A percentile compares a stretch with the other conserved stretches of the same genome.
Conservation (phyloP, 2,329 filamentous ascomycete genomes). For the Fusarium sp. region DNA sequence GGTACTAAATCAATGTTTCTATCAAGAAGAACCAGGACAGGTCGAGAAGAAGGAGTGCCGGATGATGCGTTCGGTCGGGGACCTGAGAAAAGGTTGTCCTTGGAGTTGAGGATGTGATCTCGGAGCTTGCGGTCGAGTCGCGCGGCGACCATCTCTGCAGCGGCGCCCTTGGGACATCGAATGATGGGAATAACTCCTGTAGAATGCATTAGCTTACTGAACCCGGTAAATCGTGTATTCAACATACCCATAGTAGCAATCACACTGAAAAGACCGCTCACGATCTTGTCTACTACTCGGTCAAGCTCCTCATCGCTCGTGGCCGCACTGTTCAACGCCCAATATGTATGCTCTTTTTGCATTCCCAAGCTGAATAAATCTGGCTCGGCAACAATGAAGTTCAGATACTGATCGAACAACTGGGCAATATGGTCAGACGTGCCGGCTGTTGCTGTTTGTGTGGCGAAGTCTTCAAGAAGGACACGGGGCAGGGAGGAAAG, state of each 20-base stretch:
- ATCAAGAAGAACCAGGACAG: slow-evolving; percentile 93
- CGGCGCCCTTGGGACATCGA: slow-evolving; percentile 90
- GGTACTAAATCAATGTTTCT: slow-evolving; percentile 95
- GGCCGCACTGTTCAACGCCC: slow-evolving; percentile 93
- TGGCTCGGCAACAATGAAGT: slow-evolving; percentile 96
- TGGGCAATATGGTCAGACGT: slow-evolving; percentile 93
- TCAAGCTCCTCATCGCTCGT: slow-evolving; percentile 94
- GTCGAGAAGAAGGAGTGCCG: slow-evolving; percentile 80
- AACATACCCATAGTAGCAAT: slow-evolving; percentile 93
- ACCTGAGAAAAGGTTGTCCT: slow-evolving; percentile 93
- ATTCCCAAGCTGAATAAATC: slow-evolving; percentile 96
- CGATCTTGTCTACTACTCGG: slow-evolving; percentile 87
- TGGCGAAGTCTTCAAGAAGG: slow-evolving; percentile 93
- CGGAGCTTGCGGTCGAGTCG: slow-evolving; percentile 96
- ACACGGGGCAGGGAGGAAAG: slow-evolving; percentile 92
- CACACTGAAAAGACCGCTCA: slow-evolving; percentile 97
- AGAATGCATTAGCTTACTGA: slow-evolving; percentile 18
- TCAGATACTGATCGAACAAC: slow-evolving; percentile 96
- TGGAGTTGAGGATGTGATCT: slow-evolving; percentile 97
- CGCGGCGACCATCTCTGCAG: slow-evolving; percentile 93
- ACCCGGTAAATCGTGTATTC: not conserved
- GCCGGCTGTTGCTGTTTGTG: slow-evolving; percentile 85
- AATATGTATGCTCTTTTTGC: slow-evolving; percentile 91
- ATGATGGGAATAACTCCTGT: slow-evolving; percentile 93
- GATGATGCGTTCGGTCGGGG: slow-evolving; percentile 69